Conservation (phyloP, 352 stramenopile genomes). For the Blastocystis hominis region DNA sequence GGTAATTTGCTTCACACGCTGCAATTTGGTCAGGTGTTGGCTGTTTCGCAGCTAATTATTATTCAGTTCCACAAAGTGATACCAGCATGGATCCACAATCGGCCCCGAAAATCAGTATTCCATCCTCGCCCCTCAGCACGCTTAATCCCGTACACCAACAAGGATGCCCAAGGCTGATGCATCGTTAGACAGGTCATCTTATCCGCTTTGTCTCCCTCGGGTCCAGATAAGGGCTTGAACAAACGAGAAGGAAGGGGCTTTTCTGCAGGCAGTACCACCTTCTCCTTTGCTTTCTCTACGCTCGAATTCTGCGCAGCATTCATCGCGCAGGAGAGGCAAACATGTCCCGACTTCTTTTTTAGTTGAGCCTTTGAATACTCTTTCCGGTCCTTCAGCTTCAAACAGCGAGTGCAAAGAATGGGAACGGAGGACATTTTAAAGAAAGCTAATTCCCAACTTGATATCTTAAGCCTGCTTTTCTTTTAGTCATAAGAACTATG, state of each 20-base stretch:
- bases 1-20: conserved; percentile 18
- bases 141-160: conserved; percentile 45
- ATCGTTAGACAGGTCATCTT: conserved; percentile 42
- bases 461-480: no score
- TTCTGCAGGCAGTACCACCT: neutral
- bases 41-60: neutral
- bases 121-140: conserved; percentile 12
- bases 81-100: conserved; percentile 48
- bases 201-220: conserved; percentile 7
- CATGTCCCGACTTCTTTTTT: neutral
- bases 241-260: neutral
- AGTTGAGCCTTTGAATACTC: neutral
- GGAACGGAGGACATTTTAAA: neutral
- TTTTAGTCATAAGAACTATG: neutral
- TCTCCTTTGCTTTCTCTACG: neutral
- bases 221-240: conserved; percentile 37
- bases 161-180: conserved; percentile 42
- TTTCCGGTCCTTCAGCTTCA: neutral
- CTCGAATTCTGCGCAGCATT: no score
- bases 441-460: no score
- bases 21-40: conserved; percentile 9
- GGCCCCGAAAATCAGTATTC: conserved; percentile 20
- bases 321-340: neutral
- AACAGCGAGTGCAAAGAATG: neutral
- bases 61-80: neutral